Base-by-base conservation (phyloP, 73 alveolate species). In the Halteria grandinella region DNA sequence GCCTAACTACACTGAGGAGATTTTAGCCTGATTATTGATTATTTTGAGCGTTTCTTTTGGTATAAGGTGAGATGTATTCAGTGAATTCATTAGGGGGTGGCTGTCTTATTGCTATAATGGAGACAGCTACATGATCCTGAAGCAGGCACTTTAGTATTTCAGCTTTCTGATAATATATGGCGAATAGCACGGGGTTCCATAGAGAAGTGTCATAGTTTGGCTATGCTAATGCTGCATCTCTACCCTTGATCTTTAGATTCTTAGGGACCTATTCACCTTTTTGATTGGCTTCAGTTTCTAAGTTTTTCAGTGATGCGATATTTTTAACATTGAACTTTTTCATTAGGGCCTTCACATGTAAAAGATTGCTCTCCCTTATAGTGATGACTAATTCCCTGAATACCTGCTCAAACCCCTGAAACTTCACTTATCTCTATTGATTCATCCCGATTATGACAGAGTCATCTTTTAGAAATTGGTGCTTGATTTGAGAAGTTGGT, bases 61-160 rank as follows among this genome's bases (percentile, higher is more conserved):
- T n/a, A n/a, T n/a, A 54, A 44, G 80, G 80, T 12, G 47, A 28
- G 24, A 66, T 66, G 28, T 66, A 66, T 33, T 66, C 80, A 44
- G 69, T 44, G 47, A 66, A 66, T 23, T 66, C 80, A 66, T 66
- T 66, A n/a, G 45, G 50, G 8, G 80, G 80, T 45, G 80, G 80
- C 17, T 29, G 18, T 44, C 80, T 66, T 7, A 44, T 28, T 18
- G 80, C 63, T 53, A 66, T 44, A 6, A 57, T 66, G 25, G 47
- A 66, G 34, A 45, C 47, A 34, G 49, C 18, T n/a, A 28, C 63
- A 66, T 44, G 47, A 23, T 27, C 28, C 20, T 66, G 52, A 1
- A 66, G 52, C 5, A 66, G 28, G 6, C 43, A n/a, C 32, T 47
- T 66, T 10, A 47, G 43, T 33, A 66, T 66, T 7, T 66, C 80